Evolutionary conservation across 225 moss, liverwort and hornwort genomes (phyloP).

Genomic region (Bryoerythrophyllum caledonicum): DNA sequence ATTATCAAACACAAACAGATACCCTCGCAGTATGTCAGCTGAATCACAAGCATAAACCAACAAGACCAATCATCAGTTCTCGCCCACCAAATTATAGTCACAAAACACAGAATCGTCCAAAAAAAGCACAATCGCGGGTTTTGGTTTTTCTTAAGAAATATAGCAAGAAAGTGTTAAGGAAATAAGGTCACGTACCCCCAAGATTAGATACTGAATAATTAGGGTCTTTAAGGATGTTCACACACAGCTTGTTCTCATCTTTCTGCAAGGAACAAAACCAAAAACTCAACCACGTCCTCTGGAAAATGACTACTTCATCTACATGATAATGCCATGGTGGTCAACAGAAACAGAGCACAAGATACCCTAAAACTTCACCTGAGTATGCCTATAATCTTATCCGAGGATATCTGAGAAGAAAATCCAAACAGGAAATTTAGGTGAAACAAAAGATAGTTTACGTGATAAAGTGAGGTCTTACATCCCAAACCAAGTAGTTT

Average conservation of each 20-base stretch:
- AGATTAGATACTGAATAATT: background rate
- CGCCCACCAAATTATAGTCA: background rate
- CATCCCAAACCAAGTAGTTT: conserved; percentile 38
- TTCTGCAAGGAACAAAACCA: conserved; percentile 2
- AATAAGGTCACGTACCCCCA: conserved; percentile 25
- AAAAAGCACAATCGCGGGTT: too few relatives aligned
- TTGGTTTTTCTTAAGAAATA: background rate
- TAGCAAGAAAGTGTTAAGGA: background rate
- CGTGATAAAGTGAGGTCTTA: background rate
- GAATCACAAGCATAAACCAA: background rate
- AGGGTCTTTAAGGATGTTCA: conserved; percentile 21
- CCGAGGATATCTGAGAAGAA: too few relatives aligned
- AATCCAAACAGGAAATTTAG: background rate
- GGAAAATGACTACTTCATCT: background rate
- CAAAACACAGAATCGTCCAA: background rate
- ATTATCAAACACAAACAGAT: conserved; percentile 8
- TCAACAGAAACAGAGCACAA: background rate
- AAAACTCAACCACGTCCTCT: background rate
- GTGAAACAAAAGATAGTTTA: background rate
- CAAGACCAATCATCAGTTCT: background rate
- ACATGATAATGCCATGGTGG: background rate
- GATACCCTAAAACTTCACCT: background rate
- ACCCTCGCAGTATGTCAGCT: conserved; percentile 4
- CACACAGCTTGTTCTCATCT: conserved; percentile 21
- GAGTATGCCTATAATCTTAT: background rate